Base-by-base conservation (phyloP, 768 basidiomycete genomes). In the Suillus lakei region DNA sequence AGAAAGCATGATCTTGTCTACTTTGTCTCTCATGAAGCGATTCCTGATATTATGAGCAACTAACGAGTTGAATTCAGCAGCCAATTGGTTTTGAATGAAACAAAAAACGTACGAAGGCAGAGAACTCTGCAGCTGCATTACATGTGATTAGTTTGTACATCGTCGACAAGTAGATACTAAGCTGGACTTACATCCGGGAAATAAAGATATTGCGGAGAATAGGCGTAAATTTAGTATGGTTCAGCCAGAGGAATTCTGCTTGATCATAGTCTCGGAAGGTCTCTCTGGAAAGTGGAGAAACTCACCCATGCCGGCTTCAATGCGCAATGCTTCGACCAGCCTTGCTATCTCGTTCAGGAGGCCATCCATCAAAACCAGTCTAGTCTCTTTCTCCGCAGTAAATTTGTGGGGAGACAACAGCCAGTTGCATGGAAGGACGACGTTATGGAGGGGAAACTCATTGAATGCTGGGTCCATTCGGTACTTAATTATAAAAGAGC, bases 371-470 rank as follows among this genome's bases (percentile, higher is more conserved):
- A 69, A n/a, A 18, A 36, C 21, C 46, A 65, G 46, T n/a, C 8
- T n/a, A 44, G 65, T 39, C 5, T 66, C 64, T 65, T 70, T 70
- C 46, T 67, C 55, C 0, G 1, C 21, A 9, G 32, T 73, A 60
- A 70, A 67, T 63, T 66, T 68, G 18, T 65, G 64, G 53, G 69
- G 55, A 38, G 46, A 21, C 18, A 76, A 39, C 23, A 88, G 69
- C 87, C 88, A 90, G 60, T 80, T 83, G 2, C 81, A 81, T 0
- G 89, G 89, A 39, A 90, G 78, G 5, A 83, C 82, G 32, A 86
- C 67, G 18, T 79, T 77, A 69, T 89, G 83, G 0, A 87, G 71
- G 53, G 51, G 68, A 50, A 4, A 60, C 5, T 23, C 62, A 0
- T 50, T 65, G 6, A 15, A 58, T 0, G 0, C 26, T 26, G 15